Conservation (phyloP, 768 basidiomycete genomes). For the Russula dissimulans region DNA sequence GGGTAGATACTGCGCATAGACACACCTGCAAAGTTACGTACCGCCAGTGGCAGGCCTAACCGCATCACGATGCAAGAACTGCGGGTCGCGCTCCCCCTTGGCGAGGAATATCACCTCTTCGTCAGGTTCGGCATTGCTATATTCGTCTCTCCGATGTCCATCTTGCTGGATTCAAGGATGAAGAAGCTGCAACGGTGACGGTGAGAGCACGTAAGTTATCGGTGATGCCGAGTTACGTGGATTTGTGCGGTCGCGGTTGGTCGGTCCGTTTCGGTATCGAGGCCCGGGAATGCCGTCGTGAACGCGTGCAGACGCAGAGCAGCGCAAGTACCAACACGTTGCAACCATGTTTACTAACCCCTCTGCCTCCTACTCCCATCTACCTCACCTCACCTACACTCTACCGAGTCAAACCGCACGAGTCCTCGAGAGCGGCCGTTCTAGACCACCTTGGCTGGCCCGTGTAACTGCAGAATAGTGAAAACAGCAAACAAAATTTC, state of each 20-base stretch:
- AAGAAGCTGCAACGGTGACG: not conserved
- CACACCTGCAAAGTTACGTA: conserved; percentile 22
- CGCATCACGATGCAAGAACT: conserved; percentile 31
- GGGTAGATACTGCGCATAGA: not conserved
- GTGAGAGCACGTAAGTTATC: conserved; percentile 3
- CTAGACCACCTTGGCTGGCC: too few relatives aligned
- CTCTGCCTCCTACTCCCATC: too few relatives aligned
- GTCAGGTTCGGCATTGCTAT: conserved; percentile 10
- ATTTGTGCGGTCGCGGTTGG: not conserved
- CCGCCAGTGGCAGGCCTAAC: conserved; percentile 21
- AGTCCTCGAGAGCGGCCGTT: too few relatives aligned
- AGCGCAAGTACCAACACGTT: too few relatives aligned
- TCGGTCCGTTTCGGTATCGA: conserved; percentile 3
- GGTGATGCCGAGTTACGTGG: not conserved
- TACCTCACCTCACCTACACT: too few relatives aligned
- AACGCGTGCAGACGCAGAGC: too few relatives aligned
- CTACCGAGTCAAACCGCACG: too few relatives aligned
- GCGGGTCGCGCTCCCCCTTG: conserved; percentile 27
- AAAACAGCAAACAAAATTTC: too few relatives aligned
- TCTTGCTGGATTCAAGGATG: not conserved
- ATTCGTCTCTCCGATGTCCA: conserved; percentile 13
- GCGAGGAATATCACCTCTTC: conserved; percentile 17
- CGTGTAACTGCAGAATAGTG: too few relatives aligned
- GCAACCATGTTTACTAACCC: too few relatives aligned
- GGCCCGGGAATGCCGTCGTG: not conserved